Conservation (phyloP, 2,329 filamentous ascomycete genomes). For the Penicillium glabrum region DNA sequence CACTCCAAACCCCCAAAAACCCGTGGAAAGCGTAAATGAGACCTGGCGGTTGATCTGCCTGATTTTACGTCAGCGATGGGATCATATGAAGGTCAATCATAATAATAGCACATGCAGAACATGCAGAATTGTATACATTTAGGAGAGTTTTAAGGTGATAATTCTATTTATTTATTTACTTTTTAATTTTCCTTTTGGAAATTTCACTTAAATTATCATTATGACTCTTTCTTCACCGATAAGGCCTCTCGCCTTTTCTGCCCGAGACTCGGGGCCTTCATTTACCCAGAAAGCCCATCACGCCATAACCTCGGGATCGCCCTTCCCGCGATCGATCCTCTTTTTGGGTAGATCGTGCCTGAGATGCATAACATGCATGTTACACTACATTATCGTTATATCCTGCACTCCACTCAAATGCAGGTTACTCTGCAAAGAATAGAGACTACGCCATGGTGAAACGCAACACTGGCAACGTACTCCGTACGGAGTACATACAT, state of each 20-base stretch:
- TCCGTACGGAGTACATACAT: neutral
- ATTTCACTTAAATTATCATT: neutral
- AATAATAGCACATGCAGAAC: neutral
- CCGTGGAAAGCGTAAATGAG: neutral
- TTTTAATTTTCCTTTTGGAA: neutral
- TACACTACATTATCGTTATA: constrained; percentile 4
- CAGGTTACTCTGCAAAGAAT: neutral
- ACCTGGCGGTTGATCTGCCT: constrained; percentile 1
- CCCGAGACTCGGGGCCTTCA: neutral
- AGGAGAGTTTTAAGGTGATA: too few species aligned
- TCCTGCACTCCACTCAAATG: neutral
- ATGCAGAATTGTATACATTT: too few species aligned
- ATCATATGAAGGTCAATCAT: constrained; percentile 14
- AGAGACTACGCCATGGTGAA: neutral
- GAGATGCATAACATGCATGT: constrained; percentile 16
- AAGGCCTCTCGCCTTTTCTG: neutral
- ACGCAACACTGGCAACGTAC: neutral
- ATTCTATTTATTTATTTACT: neutral
- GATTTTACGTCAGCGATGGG: constrained; percentile 20
- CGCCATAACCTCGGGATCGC: constrained; percentile 23
- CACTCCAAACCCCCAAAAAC: neutral
- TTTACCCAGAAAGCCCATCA: constrained; percentile 19
- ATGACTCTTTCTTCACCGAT: neutral
- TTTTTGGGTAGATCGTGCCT: constrained; percentile 11
- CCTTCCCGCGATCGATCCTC: constrained; percentile 16